Base-by-base conservation (phyloP, 148 eudicot genomes). In the Heliosperma pusillum region DNA sequence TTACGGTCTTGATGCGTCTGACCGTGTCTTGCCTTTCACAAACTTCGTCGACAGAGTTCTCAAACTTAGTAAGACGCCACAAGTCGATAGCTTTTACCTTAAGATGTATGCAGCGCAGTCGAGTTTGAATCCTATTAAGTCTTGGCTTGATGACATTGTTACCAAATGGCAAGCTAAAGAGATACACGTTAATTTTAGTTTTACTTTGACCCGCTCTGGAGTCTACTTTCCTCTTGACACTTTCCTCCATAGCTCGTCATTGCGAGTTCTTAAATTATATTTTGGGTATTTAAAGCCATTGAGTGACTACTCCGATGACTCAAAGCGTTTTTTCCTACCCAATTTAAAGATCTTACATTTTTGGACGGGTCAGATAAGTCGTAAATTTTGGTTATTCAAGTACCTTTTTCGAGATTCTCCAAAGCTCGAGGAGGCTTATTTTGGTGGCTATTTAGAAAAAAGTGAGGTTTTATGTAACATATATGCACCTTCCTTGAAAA, bases 141-240 rank as follows among this genome's bases (percentile, higher is more conserved):
- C 59, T 55, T 55, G 59, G 59, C 59, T 15, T 55, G 59, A 55
- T 55, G 59, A 55, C n/a, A 55, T 55, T 55, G 59, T 55, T 55
- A 55, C 20, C 20, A 55, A 16, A n/a, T 16, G 59, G 21, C 59
- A n/a, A 55, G 59, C 59, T 55, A 55, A 55, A 55, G 59, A 55
- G 59, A 55, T 55, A 16, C 19, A 17, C 2, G 3, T 55, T 20
- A 2, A 55, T 20, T 15, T 55, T 55, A n/a, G 59, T 55, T 1
- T 5, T 8, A 3, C 20, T 16, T 2, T n/a, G 3, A 16, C 20
- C 16, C 5, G 2, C 3, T 16, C 7, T 15, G 20, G 5, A 3
- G 1, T 16, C 20, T 12, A 12, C 50, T 16, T 15, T 16, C 59
- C 59, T 55, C 2, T 13, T 55, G n/a, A 55, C 2, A 45, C 21